Conservation (phyloP, 768 basidiomycete genomes). For the Suillus cothurnatus region DNA sequence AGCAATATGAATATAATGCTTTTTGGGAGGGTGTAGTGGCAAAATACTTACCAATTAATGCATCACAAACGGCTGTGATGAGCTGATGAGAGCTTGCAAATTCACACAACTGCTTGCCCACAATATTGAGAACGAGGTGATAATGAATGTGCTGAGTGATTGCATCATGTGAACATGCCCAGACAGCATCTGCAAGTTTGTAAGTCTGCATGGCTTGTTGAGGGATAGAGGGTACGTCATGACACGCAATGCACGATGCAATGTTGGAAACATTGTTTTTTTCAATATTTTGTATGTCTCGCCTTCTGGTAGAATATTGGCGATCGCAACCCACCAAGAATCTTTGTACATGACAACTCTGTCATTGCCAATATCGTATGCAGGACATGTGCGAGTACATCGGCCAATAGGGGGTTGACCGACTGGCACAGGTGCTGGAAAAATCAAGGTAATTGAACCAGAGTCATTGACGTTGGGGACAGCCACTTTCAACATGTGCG, state of each 20-base stretch:
- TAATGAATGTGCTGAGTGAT: slow-evolving; percentile 11
- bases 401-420: background rate
- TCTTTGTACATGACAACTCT: background rate
- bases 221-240: background rate
- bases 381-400: background rate
- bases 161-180: background rate
- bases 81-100: slow-evolving; percentile 7
- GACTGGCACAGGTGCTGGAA: background rate
- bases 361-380: background rate
- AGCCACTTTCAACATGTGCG: background rate
- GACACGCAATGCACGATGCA: slow-evolving; percentile 12
- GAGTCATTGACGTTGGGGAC: background rate
- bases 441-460: background rate
- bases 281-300: slow-evolving; percentile 23
- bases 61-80: slow-evolving; percentile 12
- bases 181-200: background rate
- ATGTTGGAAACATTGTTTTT: slow-evolving; percentile 22
- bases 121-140: slow-evolving; percentile 8
- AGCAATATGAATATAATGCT: background rate
- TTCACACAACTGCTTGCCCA: background rate
- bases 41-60: slow-evolving; percentile 12
- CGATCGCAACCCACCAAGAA: background rate
- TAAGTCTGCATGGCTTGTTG: background rate
- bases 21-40: no score
- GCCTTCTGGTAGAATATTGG: slow-evolving; percentile 21